Evolutionary conservation across 306 rosid species (phyloP).

Genomic region (Lagenaria siceraria): DNA sequence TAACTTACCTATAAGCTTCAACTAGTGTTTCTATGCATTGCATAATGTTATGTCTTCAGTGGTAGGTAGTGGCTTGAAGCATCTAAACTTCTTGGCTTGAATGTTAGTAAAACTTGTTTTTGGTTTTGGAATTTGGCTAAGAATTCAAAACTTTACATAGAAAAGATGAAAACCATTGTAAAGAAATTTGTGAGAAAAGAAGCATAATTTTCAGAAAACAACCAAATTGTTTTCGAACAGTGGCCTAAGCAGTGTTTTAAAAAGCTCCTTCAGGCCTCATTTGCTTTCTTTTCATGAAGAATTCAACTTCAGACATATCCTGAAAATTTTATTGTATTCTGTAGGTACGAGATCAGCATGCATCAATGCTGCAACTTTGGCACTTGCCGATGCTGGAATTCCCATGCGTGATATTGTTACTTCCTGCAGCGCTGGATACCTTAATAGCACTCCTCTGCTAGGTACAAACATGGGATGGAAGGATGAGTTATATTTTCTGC

Average conservation of each 20-base stretch:
- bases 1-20: not conserved
- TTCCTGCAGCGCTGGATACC: slow-evolving; percentile 90
- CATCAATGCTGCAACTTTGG: slow-evolving; percentile 89
- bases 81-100: not conserved
- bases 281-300: not conserved
- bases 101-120: too few species aligned
- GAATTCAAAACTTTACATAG: too few species aligned
- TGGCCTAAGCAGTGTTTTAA: too few species aligned
- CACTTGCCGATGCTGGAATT: slow-evolving; percentile 92
- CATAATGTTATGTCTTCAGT: not conserved
- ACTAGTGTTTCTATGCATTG: not conserved
- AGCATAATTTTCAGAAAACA: too few species aligned
- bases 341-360: slow-evolving; percentile 93
- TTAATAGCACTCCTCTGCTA: slow-evolving; percentile 70
- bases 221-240: too few species aligned
- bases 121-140: too few species aligned
- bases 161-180: too few species aligned
- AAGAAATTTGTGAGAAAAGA: too few species aligned
- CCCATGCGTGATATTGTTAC: slow-evolving; percentile 92
- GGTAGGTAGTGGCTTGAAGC: not conserved
- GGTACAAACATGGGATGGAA: not conserved
- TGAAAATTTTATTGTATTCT: not conserved
- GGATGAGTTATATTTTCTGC: not conserved
- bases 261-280: too few species aligned
- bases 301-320: not conserved